Evolutionary conservation across 2,329 filamentous ascomycete species (phyloP), one percentile per base, ranked within the genome.

Genomic region (Talaromyces sp.): DNA sequence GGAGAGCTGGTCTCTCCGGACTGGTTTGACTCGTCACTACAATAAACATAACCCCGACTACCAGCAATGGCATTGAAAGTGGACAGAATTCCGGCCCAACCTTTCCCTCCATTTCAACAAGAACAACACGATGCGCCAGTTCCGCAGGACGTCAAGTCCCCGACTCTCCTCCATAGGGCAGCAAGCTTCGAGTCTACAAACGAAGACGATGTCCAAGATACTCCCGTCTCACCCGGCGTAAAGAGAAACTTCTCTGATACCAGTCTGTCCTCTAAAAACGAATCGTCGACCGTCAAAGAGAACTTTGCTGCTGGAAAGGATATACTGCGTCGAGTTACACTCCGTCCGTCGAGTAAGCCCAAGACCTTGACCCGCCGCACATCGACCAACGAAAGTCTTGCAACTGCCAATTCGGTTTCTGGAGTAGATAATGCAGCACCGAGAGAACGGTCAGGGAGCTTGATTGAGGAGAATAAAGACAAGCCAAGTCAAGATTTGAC

Each of bases 151-250:
- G 13, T 43, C 52, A 59, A 61, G 50, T 45, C 60, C 70, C 58
- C 56, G 37, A 27, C 19, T 31, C 68, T 72, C 45, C 69, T 87
- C 35, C 81, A 82, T 33, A 81, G 85, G 64, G 82, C 86, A 57
- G 86, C 86, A 37, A 88, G 86, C 70, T 87, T 85, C 74, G 85
- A 83, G 56, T 81, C 84, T 68, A 73, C 87, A n/a, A 80, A 83
- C 3, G 75, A 71, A 33, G 72, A 80, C 19, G 67, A 77, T 33
- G 70, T 74, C 33, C 77, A 74, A 45, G 68, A 75, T 39, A 68
- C 63, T 11, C 57, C 58, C 37, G 37, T 35, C 45, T 69, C 75
- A 5, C 71, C 79, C 59, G 73, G 74, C 52, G 75, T 85, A 67
- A 82, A 83, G 69, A 80, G 82, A 64, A 83, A 80, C 35, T 81